Base-by-base conservation (phyloP, 495 filamentous ascomycete genomes). In the Talaromyces adpressus region DNA sequence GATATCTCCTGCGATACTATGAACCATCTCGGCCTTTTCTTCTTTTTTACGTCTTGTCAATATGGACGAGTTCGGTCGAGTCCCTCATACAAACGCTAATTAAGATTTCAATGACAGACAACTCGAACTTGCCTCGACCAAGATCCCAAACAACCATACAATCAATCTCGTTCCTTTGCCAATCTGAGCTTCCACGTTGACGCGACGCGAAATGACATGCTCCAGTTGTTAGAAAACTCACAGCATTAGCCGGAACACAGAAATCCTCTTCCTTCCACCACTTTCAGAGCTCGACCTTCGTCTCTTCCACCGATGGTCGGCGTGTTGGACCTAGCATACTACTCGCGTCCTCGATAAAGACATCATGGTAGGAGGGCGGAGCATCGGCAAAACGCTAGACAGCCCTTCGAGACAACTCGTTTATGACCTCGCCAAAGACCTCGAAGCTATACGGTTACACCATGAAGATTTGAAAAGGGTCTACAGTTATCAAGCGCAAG, bases 351-450 rank as follows among this genome's bases (percentile, higher is more conserved):
- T n/a, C 29, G 9, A 58, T 22, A 25, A 23, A 36, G 51, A 36
- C 62, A 69, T 20, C 22, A 77, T 77, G 75, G 69, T 69, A 5
- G 51, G 63, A 56, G 60, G 64, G 9, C 60, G 64, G 3, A 70
- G 71, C 25, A 70, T 72, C 39, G 67, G 68, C 18, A 63, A 73
- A 1, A 66, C 66, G 16, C 18, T 74, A 59, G 81, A 83, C 62
- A 82, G 78, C 62, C 79, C 81, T 2, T 83, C 81, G 5, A 70
- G 73, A 22, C 81, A 84, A 60, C 73, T 83, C 2, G 69, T 83
- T n/a, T 66, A 70, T n/a, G 81, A 83, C 32, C 70, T 84, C 1
- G 67, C 70, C 4, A 67, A 68, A n/a, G 75, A 79, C 7, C 67
- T 81, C 5, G 75, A 79, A 62, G 64, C 72, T 7, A 71, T 77